A percentile compares a stretch with the other conserved stretches of the same genome.
These are phyloP conservation scores for Umbilicus rupestris DNA, from an alignment of 164 flowering plant genomes.

Conservation along the genomic window DNA sequence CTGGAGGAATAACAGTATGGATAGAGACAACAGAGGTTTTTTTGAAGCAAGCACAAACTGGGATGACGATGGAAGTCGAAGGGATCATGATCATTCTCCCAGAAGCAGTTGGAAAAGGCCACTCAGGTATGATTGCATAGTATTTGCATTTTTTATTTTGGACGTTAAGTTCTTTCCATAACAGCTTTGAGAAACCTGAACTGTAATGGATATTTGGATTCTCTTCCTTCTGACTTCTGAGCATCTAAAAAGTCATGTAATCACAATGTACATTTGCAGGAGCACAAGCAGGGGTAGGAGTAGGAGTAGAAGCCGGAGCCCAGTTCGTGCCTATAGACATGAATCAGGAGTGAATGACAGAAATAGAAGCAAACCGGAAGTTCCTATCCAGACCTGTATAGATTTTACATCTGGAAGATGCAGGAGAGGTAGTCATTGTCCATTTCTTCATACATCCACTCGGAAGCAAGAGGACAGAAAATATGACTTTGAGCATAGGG, in stretches of 20 bases:
- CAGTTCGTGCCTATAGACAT: conserved; percentile 28
- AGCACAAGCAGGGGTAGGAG: neutral
- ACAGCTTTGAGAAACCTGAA: neutral
- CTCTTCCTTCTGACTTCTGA: neutral
- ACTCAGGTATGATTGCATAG: neutral
- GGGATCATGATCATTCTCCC: conserved; percentile 34
- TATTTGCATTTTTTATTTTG: neutral
- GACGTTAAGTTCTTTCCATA: neutral
- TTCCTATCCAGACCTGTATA: conserved; percentile 30
- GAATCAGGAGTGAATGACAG: conserved; percentile 36
- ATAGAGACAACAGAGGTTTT: conserved; percentile 14
- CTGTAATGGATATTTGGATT: neutral
- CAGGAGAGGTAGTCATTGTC: conserved; percentile 50
- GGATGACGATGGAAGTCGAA: conserved; percentile 28
- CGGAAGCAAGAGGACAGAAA: conserved; percentile 25
- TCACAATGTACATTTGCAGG: neutral
- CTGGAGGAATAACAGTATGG: conserved; percentile 19
- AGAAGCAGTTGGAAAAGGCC: neutral
- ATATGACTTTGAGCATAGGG: conserved; percentile 21
- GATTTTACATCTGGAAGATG: conserved; percentile 55
- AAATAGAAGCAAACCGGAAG: conserved; percentile 32
- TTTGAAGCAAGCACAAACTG: conserved; percentile 14
- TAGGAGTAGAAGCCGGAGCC: conserved; percentile 40
- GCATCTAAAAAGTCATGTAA: neutral
- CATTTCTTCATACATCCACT: conserved; percentile 43